Percentiles rank a stretch among this genome's conserved stretches.
These are phyloP conservation scores for Sporothrix mexicana DNA, from an alignment of 2,329 filamentous ascomycete species.

Conservation along the genomic window DNA sequence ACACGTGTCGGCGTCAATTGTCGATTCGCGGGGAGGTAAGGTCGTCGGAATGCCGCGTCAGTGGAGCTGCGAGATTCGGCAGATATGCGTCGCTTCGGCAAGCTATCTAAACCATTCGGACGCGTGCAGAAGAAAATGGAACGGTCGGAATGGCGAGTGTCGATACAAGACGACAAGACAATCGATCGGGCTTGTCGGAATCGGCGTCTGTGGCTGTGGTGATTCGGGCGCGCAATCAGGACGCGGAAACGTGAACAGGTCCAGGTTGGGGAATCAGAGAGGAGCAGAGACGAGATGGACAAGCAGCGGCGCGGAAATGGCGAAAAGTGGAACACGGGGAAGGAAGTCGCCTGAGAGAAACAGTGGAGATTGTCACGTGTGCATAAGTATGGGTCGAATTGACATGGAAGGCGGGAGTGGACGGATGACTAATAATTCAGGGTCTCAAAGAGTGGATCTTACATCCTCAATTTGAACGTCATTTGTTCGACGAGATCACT, in stretches of 20 bases:
- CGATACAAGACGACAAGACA: not conserved
- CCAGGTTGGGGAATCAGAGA: not conserved
- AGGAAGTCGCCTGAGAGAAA: not conserved
- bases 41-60: conserved; percentile 18
- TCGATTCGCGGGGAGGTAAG: not conserved
- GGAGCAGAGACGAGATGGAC: not conserved
- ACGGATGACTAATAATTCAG: not conserved
- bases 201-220: conserved; percentile 8
- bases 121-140: not conserved
- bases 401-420: too few species aligned
- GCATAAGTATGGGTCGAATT: too few species aligned
- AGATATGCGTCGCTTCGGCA: not conserved
- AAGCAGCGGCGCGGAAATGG: conserved; percentile 22
- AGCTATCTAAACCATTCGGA: not conserved
- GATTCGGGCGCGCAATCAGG: conserved; percentile 1
- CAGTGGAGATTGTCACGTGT: conserved; percentile 3
- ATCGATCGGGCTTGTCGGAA: not conserved
- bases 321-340: conserved; percentile 25
- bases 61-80: conserved; percentile 15
- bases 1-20: not conserved
- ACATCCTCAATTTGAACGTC: too few species aligned
- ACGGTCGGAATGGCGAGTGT: not conserved
- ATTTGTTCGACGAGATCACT: too few species aligned
- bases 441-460: too few species aligned
- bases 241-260: not conserved